Evolutionary conservation across 192 early-diverging fungal species (phyloP), one percentile per base, ranked within the genome.

Genomic region (Pecoramyces ruminantium): DNA sequence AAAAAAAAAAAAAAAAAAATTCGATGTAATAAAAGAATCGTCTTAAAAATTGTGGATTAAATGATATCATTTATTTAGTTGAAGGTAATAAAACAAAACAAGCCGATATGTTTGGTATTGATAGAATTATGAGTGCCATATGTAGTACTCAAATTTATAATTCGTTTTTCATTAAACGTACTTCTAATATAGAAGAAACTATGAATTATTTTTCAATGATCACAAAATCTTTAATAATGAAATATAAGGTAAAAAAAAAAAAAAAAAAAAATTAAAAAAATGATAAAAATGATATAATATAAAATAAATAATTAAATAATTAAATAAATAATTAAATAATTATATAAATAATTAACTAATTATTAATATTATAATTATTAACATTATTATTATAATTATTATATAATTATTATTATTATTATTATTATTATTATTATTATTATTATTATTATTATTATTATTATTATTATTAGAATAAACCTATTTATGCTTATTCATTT

Each of bases 91-190:
- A 89, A 78, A 83, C 86, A 0, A 91, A 92, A n/a, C 91, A 89
- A 5, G 89, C 87, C 6, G 83, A 86, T 14, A 83, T 88, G 27
- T 87, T 94, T 79, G 91, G 93, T 28, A 80, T 89, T 77, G 87
- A 88, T 2, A 86, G 91, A 0, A 88, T 97, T 17, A 87, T 88
- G 28, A 92, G 96, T 8, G 92, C 93, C 0, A 84, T 97, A 77
- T 90, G 93, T 2, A 86, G 90, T 30, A 89, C 88, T 21, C 96
- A 97, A 84, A 83, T 96, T 6, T 81, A 89, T 30, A 87, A 97
- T 79, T 93, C 93, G 0, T 95, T 96, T 79, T 96, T 93, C 38
- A 81, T 99, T 28, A 95, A 96, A 82, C 87, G 92, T 0, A 96
- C 95, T 1, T 79, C 79, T 27, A 86, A 84, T 5, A 87, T 92